Evolutionary conservation across 2,329 filamentous ascomycete species (phyloP), one percentile per base, ranked within the genome.

Genomic region (Talaromyces marneffei): DNA sequence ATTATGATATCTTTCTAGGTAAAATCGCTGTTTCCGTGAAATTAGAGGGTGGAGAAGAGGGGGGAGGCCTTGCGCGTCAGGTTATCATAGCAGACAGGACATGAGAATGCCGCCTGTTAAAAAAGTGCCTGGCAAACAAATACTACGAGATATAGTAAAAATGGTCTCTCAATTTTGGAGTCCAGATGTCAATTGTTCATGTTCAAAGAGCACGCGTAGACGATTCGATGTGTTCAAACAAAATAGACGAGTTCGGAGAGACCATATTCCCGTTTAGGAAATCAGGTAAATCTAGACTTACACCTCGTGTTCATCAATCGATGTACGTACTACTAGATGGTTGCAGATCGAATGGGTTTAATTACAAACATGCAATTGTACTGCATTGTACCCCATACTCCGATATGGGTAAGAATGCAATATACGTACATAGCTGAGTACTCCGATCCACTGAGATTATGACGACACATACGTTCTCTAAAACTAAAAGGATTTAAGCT

Each of bases 221-320:
- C 3, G 46, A 52, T 2, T 12, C 29, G 27, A 52, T 8, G 46
- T 23, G n/a, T 52, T 35, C 27, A 52, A 52, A 50, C 48, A 52
- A n/a, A 20, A 52, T 20, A 52, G 29, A 27, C 48, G 48, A 33
- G 39, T 58, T 50, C 56, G 42, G 40, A 31, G 46, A 53, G 33
- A 31, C 23, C 57, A 59, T 59, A 59, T 59, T 59, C 57, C 46
- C 12, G 12, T 42, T 53, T 25, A 44, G 57, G 57, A 54, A 59
- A 59, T 50, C 35, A 20, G 46, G 55, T 16, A 57, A 42, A 46
- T 57, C 25, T 16, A 25, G 37, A 27, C 37, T 23, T n/a, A n/a
- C 7, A 37, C 12, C 52, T 39, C 52, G 31, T 37, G 23, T 55
- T 55, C 20, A 29, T 39, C 33, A 35, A 40, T 40, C n/a, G 25